Evolutionary conservation across 805 yeast genomes (phyloP).

Genomic region (Kurtzmaniella cleridarum): DNA sequence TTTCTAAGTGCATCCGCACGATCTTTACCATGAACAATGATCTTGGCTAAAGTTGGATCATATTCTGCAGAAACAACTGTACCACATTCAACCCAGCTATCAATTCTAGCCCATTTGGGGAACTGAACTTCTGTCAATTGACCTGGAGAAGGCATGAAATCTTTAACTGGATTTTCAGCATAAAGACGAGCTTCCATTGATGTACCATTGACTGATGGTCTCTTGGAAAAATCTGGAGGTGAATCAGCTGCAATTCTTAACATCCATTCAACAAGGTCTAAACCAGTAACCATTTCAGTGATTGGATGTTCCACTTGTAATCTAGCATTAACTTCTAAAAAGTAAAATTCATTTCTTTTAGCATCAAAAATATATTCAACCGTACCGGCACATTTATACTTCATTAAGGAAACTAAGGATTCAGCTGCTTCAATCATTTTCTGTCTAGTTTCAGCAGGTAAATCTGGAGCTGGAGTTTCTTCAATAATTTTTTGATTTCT

Average conservation of each 20-base stretch:
- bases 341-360: constrained; percentile 81
- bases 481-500: constrained; percentile 95
- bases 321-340: constrained; percentile 93
- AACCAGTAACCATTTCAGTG: constrained; percentile 91
- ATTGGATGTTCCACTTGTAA: constrained; percentile 97
- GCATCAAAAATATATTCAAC: constrained; percentile 93
- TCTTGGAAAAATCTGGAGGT: constrained; percentile 70
- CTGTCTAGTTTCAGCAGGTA: constrained; percentile 72
- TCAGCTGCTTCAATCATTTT: constrained; percentile 82
- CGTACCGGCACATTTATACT: constrained; percentile 95
- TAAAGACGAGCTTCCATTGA: constrained; percentile 95
- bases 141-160: constrained; percentile 95
- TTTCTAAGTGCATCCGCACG: constrained; percentile 78
- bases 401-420: constrained; percentile 72
- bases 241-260: constrained; percentile 81
- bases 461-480: constrained; percentile 96
- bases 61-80: constrained; percentile 86
- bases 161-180: constrained; percentile 96
- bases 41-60: constrained; percentile 94
- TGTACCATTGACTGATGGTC: constrained; percentile 68
- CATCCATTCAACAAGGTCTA: constrained; percentile 98
- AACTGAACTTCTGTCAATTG: constrained; percentile 78
- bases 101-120: constrained; percentile 90
- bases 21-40: constrained; percentile 89
- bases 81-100: constrained; percentile 91